A percentile compares a stretch with the other conserved stretches of the same genome.
phyloP scores from a whole-genome alignment of 2,329 filamentous ascomycete genomes.

The Mycosphaerella sp. region DNA sequence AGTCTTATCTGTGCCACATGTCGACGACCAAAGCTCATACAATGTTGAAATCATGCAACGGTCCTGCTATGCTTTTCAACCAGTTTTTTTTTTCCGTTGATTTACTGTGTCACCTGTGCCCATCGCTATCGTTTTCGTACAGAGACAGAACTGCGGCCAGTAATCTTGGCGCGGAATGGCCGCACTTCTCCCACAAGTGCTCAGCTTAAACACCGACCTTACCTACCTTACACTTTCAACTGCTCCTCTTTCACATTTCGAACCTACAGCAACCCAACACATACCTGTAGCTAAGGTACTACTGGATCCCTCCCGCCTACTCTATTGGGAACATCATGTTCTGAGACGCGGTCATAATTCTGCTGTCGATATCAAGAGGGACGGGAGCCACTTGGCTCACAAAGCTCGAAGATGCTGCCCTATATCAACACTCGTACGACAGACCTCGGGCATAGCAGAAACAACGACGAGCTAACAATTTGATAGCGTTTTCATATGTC shows the following conservation, averaged over 20 bases:
- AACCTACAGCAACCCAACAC: neutral
- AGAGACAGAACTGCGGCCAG: neutral
- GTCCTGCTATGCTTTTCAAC: neutral
- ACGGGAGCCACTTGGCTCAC: constrained; percentile 4
- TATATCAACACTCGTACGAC: constrained; percentile 56
- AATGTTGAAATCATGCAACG: neutral
- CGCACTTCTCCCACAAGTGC: neutral
- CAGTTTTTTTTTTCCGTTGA: neutral
- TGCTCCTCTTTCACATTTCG: neutral
- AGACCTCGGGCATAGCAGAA: neutral
- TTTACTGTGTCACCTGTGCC: neutral
- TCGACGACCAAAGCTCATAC: neutral
- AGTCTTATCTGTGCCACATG: neutral
- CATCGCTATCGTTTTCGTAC: neutral
- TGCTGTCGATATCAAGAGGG: neutral
- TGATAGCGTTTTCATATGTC: constrained; percentile 55
- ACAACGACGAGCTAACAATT: constrained; percentile 13
- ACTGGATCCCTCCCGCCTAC: neutral
- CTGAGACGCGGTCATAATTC: neutral
- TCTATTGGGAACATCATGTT: neutral
- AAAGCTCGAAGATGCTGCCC: constrained; percentile 49
- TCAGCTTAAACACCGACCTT: neutral
- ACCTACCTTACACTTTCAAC: neutral
- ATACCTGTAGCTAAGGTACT: neutral
- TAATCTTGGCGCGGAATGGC: neutral